Base-by-base conservation (phyloP, 805 yeast genomes). In the Saccharomycopsis oosterbeekiorum region DNA sequence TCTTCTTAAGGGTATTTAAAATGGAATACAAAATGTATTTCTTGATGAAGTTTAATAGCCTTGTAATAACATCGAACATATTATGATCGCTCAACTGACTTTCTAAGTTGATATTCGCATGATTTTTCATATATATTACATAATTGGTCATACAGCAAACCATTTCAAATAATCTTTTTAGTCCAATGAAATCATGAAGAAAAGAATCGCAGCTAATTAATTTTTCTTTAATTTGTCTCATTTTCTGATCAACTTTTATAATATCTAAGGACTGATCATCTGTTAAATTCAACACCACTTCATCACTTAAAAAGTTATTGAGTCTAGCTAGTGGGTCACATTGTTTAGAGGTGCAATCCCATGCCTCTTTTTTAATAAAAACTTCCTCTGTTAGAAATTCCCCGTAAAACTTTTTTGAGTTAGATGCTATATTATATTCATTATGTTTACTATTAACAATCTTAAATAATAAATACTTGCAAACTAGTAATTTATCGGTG, bases 121-220 rank as follows among this genome's bases (percentile, higher is more conserved):
- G 53, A n/a, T 15, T 8, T 24, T 24, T 47, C 34, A 47, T 21
- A 14, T 24, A 47, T 2, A 54, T 29, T 29, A 17, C 41, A 17
- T 54, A 54, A 54, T 54, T 39, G 40, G 41, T 57, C 17, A 50
- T 57, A 57, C 42, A 43, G 37, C 39, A 24, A 12, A 43, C 34
- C 59, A 34, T 53, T 57, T 47, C 50, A 47, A 37, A 57, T 50
- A 21, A 47, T 47, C 34, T 57, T 53, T n/a, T 47, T 21, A 47
- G 6, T n/a, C 29, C 53, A 10, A 26, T 12, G 12, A 47, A 47
- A 47, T 47, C 53, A 21, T 15, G 15, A 24, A 47, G 53, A 47
- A 47, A 47, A 1, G 53, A 47, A 12, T 21, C 29, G n/a, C 34
- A 47, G 2, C 53, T 17, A 12, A 24, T 21, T 47, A 47, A 10